These are phyloP conservation scores for Fagopyrum homotropicum DNA, from an alignment of 148 eudicot genomes.

Conservation along the genomic window DNA sequence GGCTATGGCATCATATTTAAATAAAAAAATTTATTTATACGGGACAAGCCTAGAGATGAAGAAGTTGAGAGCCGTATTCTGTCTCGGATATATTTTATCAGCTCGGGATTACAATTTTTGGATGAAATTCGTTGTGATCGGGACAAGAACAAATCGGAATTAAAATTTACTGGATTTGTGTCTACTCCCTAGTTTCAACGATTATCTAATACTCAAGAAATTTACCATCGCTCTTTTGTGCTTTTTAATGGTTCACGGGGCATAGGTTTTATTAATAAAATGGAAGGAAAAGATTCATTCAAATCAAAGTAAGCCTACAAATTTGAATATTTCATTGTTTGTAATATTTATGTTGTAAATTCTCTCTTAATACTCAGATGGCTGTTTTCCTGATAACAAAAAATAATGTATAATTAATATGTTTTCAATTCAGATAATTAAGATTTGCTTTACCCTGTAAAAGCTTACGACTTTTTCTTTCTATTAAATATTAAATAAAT, in stretches of 20 bases:
- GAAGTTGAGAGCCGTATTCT: too few relatives aligned
- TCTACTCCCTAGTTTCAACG: too few relatives aligned
- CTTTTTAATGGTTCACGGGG: background rate
- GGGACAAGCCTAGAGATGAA: too few relatives aligned
- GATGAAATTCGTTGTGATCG: too few relatives aligned
- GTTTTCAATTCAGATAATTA: background rate
- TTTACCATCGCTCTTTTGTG: background rate
- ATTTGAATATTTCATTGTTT: background rate
- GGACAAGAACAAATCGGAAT: too few relatives aligned
- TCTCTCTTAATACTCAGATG: background rate
- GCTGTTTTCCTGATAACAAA: background rate
- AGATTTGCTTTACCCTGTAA: background rate
- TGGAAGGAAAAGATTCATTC: background rate
- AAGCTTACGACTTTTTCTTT: conserved; percentile 3
- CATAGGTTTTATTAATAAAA: background rate
- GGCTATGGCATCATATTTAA: too few relatives aligned
- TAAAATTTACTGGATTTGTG: too few relatives aligned
- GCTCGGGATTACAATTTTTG: too few relatives aligned
- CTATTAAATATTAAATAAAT: background rate
- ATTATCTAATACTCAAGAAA: too few relatives aligned
- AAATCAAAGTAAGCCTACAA: background rate
- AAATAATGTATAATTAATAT: background rate
- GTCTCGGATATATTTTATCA: too few relatives aligned
- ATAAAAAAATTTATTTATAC: too few relatives aligned
- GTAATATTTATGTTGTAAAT: background rate